Conservation (phyloP, 1,139 yeast genomes). For the Yamadazyma diddensiae region DNA sequence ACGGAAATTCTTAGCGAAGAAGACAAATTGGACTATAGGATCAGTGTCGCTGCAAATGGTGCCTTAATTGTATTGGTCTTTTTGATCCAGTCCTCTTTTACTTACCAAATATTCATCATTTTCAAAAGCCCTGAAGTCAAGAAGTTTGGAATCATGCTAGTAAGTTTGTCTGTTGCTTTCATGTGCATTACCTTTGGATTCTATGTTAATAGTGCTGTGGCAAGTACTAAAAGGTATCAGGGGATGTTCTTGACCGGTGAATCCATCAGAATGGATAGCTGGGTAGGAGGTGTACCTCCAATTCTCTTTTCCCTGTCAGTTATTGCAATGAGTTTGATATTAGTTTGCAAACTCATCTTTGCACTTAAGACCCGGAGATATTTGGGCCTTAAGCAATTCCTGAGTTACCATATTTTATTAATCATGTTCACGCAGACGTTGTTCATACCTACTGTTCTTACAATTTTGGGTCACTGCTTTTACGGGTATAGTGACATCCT, state of each 20-base stretch:
- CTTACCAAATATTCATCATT: constrained; percentile 68
- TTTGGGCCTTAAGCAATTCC: constrained; percentile 79
- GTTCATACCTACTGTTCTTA: constrained; percentile 69
- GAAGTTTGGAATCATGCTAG: constrained; percentile 35
- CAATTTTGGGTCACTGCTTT: constrained; percentile 47
- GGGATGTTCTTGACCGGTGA: constrained; percentile 12
- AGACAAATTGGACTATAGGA: constrained; percentile 21
- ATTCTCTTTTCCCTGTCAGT: constrained; percentile 71
- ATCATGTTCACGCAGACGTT: constrained; percentile 84
- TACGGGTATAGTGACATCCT: constrained; percentile 16
- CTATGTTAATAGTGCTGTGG: constrained; percentile 41
- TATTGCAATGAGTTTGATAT: constrained; percentile 55
- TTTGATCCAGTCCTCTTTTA: constrained; percentile 61
- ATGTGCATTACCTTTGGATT: constrained; percentile 52
- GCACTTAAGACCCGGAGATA: constrained; percentile 72
- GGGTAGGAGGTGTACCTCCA: constrained; percentile 49
- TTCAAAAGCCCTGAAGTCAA: constrained; percentile 54
- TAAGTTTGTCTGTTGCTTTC: constrained; percentile 37
- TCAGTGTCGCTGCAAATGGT: constrained; percentile 58
- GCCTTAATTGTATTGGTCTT: constrained; percentile 58
- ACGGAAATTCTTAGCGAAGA: constrained; percentile 39
- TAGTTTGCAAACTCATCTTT: constrained; percentile 56
- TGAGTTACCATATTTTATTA: constrained; percentile 71
- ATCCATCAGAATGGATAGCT: constrained; percentile 12
- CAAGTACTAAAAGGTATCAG: constrained; percentile 14